Conservation (phyloP, 495 filamentous ascomycete genomes). For the Aspergillus hancockii region DNA sequence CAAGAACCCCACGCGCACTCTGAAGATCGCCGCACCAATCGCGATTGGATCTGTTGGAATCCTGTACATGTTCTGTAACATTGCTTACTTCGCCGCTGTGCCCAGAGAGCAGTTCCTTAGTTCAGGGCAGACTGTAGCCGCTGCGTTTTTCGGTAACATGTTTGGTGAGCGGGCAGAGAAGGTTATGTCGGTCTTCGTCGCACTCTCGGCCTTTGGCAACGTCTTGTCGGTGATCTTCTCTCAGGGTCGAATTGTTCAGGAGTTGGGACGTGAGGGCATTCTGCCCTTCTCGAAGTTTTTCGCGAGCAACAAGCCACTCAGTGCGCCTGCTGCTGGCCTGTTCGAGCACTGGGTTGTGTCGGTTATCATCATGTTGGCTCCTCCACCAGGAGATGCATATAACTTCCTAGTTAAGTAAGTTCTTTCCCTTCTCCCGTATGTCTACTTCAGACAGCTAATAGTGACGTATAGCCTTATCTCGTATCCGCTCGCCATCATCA, state of each 20-base stretch:
- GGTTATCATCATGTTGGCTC: slow-evolving; percentile 61
- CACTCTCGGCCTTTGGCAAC: slow-evolving; percentile 71
- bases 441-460: slow-evolving; percentile 26
- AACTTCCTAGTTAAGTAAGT: slow-evolving; percentile 63
- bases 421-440: slow-evolving; percentile 17
- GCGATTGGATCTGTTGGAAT: slow-evolving; percentile 62
- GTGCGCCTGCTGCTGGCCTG: slow-evolving; percentile 61
- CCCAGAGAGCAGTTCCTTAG: slow-evolving; percentile 61
- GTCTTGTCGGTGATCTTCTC: slow-evolving; percentile 70
- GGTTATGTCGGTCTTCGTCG: slow-evolving; percentile 69
- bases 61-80: slow-evolving; percentile 69
- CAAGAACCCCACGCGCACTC: slow-evolving; percentile 60
- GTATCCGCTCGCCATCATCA: slow-evolving; percentile 62
- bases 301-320: slow-evolving; percentile 65
- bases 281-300: slow-evolving; percentile 62
- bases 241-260: slow-evolving; percentile 64
- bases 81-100: slow-evolving; percentile 72
- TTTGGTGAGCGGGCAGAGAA: slow-evolving; percentile 59
- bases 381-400: slow-evolving; percentile 64
- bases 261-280: slow-evolving; percentile 66
- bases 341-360: slow-evolving; percentile 63
- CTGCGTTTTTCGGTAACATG: slow-evolving; percentile 66
- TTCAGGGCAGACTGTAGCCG: slow-evolving; percentile 62
- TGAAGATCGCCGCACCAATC: slow-evolving; percentile 63
- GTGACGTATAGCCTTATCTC: slow-evolving; percentile 51